Percentiles rank a stretch among this genome's conserved stretches.
phyloP scores from a whole-genome alignment of 306 rosid species.

The Geum urbanum region DNA sequence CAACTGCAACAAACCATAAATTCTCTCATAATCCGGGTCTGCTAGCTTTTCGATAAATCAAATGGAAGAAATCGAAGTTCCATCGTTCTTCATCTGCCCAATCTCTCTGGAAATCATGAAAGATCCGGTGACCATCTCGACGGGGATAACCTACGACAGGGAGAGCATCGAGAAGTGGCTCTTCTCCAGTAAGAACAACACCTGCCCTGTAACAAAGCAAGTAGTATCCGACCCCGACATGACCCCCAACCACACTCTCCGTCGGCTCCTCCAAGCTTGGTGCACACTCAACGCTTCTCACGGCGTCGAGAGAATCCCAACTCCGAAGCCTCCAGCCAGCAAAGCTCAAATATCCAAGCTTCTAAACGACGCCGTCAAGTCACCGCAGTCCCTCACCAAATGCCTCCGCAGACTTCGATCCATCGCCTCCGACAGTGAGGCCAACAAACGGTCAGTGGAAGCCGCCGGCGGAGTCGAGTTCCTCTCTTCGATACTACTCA shows the following conservation, averaged over 20 bases:
- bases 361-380: conserved; percentile 39
- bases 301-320: conserved; percentile 69
- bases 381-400: conserved; percentile 31
- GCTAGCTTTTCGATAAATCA: neutral
- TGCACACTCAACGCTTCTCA: conserved; percentile 70
- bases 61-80: conserved; percentile 68
- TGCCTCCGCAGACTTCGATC: conserved; percentile 47
- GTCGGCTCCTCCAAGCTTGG: conserved; percentile 83
- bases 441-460: conserved; percentile 53
- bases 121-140: conserved; percentile 68
- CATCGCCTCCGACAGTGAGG: conserved; percentile 53
- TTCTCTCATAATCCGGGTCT: neutral
- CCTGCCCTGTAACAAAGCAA: conserved; percentile 77
- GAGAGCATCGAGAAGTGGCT: conserved; percentile 83
- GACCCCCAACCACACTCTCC: conserved; percentile 85
- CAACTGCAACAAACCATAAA: neutral
- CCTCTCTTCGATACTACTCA: conserved; percentile 33
- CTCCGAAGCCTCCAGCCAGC: conserved; percentile 64
- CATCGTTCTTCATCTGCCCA: conserved; percentile 70
- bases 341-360: conserved; percentile 44
- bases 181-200: conserved; percentile 35
- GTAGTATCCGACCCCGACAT: conserved; percentile 37
- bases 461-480: conserved; percentile 58
- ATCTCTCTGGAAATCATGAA: conserved; percentile 80
- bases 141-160: conserved; percentile 85